Base-by-base conservation (phyloP, 2,329 filamentous ascomycete genomes). In the Fusarium sp. region DNA sequence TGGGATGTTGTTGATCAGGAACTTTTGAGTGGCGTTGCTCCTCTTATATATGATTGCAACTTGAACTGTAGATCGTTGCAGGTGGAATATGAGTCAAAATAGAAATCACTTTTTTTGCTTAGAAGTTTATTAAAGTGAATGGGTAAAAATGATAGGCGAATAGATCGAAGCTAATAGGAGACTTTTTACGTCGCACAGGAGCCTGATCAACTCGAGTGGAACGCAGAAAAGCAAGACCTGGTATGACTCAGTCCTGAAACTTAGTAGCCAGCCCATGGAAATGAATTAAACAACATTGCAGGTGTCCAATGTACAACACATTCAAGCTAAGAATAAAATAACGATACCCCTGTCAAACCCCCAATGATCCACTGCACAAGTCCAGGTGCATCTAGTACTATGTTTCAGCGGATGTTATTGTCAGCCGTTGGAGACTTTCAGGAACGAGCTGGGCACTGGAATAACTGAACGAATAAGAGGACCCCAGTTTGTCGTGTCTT, bases 401-500 rank as follows among this genome's bases (percentile, higher is more conserved):
- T 38, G 14, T 22, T 33, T 33, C 46, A 18, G 33, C 11, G 22
- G 11, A 20, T 27, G 27, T 15, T 52, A 9, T 27, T 17, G 15
- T n/a, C 22, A n/a, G 49, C 20, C 36, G 22, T 25, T 53, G 6
- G 6, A 38, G 33, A 38, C 49, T 53, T 52, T 52, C 47, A 71
- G 62, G 50, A 62, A 66, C 56, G 17, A 44, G 27, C 57, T 52
- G 38, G 18, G 47, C 42, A 27, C 50, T 29, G n/a, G 33, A 39
- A 35, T 27, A 20, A 47, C 44, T 73, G 72, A 42, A 52, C 74
- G 68, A 76, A 76, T 73, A 35, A 33, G 44, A 56, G 42, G 39
- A 45, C 33, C 54, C 44, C 38, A n/a, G 70, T 75, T 74, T 76
- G 74, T 74, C 70, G 68, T 70, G 59, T 44, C 49, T 62, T 61